These are phyloP conservation scores for Aspergillus japonicus DNA, from an alignment of 2,329 filamentous ascomycete genomes.

Conservation along the genomic window DNA sequence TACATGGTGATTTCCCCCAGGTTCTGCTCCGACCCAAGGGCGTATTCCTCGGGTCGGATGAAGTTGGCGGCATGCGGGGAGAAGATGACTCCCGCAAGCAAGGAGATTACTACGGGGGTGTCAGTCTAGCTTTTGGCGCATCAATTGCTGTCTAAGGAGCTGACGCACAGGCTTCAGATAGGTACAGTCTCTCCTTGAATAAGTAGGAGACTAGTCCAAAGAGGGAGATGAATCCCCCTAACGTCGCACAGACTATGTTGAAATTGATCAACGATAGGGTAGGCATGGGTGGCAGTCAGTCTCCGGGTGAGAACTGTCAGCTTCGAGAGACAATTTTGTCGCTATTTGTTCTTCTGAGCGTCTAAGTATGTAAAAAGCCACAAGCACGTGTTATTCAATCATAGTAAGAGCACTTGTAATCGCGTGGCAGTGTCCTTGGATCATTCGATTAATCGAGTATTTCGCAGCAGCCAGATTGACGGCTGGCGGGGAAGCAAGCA, in stretches of 20 bases:
- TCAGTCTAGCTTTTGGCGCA: slow-evolving; percentile 7
- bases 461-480: not conserved
- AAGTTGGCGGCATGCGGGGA: slow-evolving; percentile 75
- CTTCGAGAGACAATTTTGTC: not conserved
- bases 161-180: slow-evolving; percentile 82
- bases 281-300: slow-evolving; percentile 49
- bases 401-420: slow-evolving; percentile 23
- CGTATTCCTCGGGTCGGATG: slow-evolving; percentile 74
- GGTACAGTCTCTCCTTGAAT: slow-evolving; percentile 83
- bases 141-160: not conserved
- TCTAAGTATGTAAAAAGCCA: not conserved
- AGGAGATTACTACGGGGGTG: slow-evolving; percentile 67
- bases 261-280: slow-evolving; percentile 69
- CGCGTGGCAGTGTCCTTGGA: not conserved
- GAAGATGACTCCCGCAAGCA: slow-evolving; percentile 74
- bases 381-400: slow-evolving; percentile 41
- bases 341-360: not conserved
- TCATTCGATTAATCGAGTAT: not conserved
- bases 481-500: not conserved
- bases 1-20: slow-evolving; percentile 74
- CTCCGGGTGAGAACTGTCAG: not conserved
- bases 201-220: slow-evolving; percentile 89
- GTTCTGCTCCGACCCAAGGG: slow-evolving; percentile 54
- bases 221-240: slow-evolving; percentile 85
- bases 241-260: slow-evolving; percentile 75